phyloP scores from a whole-genome alignment of 345 rosid species.

The Gossypium rotundifolium region DNA sequence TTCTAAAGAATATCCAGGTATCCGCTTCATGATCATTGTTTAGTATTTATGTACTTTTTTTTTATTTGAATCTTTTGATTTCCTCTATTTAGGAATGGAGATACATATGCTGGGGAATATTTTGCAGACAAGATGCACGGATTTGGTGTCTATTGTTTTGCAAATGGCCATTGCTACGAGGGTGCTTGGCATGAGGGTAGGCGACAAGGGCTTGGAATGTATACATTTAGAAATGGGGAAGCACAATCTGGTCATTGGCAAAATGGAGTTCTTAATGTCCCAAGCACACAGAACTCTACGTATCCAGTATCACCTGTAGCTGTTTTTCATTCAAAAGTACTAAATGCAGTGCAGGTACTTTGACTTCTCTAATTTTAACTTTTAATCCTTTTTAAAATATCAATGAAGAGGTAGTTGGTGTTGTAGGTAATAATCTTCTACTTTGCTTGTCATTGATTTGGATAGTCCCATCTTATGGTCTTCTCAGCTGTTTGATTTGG shows the following conservation, averaged over 20 bases:
- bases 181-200: constrained; percentile 99
- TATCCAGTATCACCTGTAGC: constrained; percentile 64
- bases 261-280: constrained; percentile 76
- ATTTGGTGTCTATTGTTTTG: constrained; percentile 79
- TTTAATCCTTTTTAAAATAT: background rate
- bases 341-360: constrained; percentile 80
- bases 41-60: background rate
- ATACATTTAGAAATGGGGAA: constrained; percentile 90
- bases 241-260: constrained; percentile 97
- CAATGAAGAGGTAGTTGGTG: background rate
- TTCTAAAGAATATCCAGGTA: background rate
- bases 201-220: constrained; percentile 96
- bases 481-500: background rate
- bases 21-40: background rate
- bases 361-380: background rate
- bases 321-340: constrained; percentile 83
- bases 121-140: constrained; percentile 99
- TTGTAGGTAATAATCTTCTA: background rate
- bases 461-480: background rate
- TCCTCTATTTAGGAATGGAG: constrained; percentile 61
- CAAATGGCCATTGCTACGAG: constrained; percentile 86
- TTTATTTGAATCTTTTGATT: background rate
- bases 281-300: constrained; percentile 64
- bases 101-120: constrained; percentile 89
- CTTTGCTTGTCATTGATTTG: background rate